Conservation (phyloP, 2,329 filamentous ascomycete genomes). For the Alternaria triticina region DNA sequence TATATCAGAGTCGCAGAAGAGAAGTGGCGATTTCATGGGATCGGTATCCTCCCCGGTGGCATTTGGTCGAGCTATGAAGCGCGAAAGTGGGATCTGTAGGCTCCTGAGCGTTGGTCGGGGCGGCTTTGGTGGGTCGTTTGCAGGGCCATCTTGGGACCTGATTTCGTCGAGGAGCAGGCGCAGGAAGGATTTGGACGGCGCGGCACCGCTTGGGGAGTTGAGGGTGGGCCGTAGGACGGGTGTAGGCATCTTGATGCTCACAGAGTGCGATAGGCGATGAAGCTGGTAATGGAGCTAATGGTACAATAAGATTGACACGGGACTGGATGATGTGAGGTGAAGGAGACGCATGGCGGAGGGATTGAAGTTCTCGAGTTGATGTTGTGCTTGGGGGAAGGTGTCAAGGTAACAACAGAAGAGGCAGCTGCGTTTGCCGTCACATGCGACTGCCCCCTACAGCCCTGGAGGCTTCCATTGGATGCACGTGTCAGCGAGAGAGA, state of each 20-base stretch:
- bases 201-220: slow-evolving; percentile 6
- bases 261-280: slow-evolving; percentile 25
- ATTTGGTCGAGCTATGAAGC: not conserved
- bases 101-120: slow-evolving; percentile 2
- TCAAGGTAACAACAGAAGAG: not conserved
- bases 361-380: not conserved
- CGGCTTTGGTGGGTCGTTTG: not conserved
- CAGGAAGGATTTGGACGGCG: slow-evolving; percentile 27
- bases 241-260: slow-evolving; percentile 36
- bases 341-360: not conserved
- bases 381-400: not conserved
- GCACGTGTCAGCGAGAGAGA: not conserved
- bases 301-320: slow-evolving; percentile 3
- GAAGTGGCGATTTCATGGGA: slow-evolving; percentile 14
- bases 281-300: slow-evolving; percentile 20
- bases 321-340: slow-evolving; percentile 6
- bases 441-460: not conserved
- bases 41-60: not conserved
- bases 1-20: slow-evolving; percentile 24
- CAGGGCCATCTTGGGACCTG: slow-evolving; percentile 1
- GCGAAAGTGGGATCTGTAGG: slow-evolving; percentile 6
- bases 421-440: not conserved
- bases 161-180: slow-evolving; percentile 38
- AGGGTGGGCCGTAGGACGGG: slow-evolving; percentile 18
- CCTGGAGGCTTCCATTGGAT: not conserved